phyloP scores from a whole-genome alignment of 768 basidiomycete genomes.

The Agrocybe praecox region DNA sequence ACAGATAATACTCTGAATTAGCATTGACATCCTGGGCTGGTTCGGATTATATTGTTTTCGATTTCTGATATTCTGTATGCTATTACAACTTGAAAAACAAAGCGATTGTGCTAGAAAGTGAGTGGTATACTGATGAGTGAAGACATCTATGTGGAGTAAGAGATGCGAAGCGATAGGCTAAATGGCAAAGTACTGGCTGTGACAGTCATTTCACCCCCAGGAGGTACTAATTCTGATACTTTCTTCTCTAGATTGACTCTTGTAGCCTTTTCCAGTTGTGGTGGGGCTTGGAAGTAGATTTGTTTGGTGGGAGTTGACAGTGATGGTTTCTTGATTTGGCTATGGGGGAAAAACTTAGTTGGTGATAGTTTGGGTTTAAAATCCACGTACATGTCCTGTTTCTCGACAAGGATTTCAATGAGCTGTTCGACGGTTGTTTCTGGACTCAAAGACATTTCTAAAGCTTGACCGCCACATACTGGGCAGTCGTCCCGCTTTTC shows the following conservation, averaged over 20 bases:
- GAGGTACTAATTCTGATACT: conserved; percentile 76
- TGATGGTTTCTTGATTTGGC: conserved; percentile 97
- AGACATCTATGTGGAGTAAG: conserved; percentile 38
- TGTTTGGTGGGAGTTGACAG: conserved; percentile 74
- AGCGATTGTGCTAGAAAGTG: not conserved
- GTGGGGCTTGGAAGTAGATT: conserved; percentile 93
- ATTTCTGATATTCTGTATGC: not conserved
- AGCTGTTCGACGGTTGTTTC: conserved; percentile 84
- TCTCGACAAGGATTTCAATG: conserved; percentile 86
- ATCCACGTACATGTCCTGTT: conserved; percentile 83
- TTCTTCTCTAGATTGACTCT: conserved; percentile 90
- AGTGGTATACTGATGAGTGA: not conserved
- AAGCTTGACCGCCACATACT: conserved; percentile 91
- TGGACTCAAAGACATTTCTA: conserved; percentile 69
- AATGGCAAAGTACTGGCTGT: conserved; percentile 92
- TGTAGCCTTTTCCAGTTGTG: conserved; percentile 86
- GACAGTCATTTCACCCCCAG: conserved; percentile 81
- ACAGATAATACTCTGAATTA: conserved; percentile 56
- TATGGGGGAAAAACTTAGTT: conserved; percentile 28
- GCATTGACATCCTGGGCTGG: no score
- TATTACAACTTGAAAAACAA: not conserved
- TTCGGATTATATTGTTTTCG: not conserved
- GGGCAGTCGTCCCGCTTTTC: conserved; percentile 93
- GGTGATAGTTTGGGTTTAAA: conserved; percentile 4
- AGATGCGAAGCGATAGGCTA: conserved; percentile 70